Conservation (phyloP, 1,284 basidiomycete genomes). For the Ganoderma sp. region DNA sequence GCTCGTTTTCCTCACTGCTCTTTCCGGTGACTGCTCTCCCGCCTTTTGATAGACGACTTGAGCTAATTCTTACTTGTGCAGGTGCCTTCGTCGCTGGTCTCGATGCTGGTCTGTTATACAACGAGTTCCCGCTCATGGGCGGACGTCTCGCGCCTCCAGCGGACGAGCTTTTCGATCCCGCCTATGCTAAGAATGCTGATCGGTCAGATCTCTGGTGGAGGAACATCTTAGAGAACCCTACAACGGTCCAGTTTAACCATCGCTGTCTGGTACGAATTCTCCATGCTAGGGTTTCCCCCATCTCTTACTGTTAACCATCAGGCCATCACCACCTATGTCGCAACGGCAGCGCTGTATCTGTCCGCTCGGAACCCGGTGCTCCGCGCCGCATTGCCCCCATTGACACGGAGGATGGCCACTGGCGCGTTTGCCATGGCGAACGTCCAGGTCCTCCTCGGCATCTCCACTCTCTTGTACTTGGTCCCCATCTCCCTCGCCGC, state of each 20-base stretch:
- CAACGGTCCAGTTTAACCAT: slow-evolving; percentile 97
- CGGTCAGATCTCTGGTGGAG: slow-evolving; percentile 86
- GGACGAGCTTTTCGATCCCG: slow-evolving; percentile 81
- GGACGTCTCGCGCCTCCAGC: slow-evolving; percentile 83
- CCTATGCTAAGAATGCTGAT: slow-evolving; percentile 75
- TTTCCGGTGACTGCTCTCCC: slow-evolving; percentile 67
- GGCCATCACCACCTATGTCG: slow-evolving; percentile 84
- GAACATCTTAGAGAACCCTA: slow-evolving; percentile 97
- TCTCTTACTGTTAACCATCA: slow-evolving; percentile 40
- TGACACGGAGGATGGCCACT: slow-evolving; percentile 65
- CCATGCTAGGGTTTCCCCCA: slow-evolving; percentile 16
- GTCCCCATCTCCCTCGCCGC: slow-evolving; percentile 94
- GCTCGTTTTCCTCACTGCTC: slow-evolving; percentile 87
- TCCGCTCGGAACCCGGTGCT: slow-evolving; percentile 59
- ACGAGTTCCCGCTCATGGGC: slow-evolving; percentile 98
- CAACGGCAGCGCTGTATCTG: slow-evolving; percentile 70
- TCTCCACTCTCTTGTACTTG: slow-evolving; percentile 91
- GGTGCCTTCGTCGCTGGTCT: slow-evolving; percentile 98
- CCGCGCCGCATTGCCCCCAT: slow-evolving; percentile 68
- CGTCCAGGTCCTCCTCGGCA: slow-evolving; percentile 88
- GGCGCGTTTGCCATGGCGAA: slow-evolving; percentile 85
- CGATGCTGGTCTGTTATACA: slow-evolving; percentile 96
- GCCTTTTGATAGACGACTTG: neutral
- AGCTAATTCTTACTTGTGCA: slow-evolving; percentile 40
- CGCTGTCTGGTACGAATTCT: slow-evolving; percentile 76